Percentiles rank a stretch among this genome's conserved stretches.
These are phyloP conservation scores for Periglandula ipomoeae DNA, from an alignment of 2,329 filamentous ascomycete genomes.

Conservation along the genomic window DNA sequence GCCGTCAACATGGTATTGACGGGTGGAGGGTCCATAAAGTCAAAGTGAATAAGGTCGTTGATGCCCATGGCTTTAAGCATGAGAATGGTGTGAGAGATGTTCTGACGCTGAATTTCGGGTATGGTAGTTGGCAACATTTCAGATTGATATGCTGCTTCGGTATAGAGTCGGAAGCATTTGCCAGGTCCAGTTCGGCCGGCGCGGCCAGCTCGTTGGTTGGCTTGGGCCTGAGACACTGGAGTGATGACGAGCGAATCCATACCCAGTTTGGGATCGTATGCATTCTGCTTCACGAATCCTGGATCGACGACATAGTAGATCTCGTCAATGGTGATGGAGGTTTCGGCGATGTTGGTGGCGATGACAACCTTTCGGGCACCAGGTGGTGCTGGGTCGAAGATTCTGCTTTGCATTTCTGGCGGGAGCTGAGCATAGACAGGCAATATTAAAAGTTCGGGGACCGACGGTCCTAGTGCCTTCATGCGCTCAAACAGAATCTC, in stretches of 20 bases:
- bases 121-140: constrained; percentile 97
- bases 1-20: constrained; percentile 97
- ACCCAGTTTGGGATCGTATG: constrained; percentile 91
- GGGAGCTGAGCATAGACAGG: constrained; percentile 95
- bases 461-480: constrained; percentile 84
- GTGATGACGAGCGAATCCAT: constrained; percentile 97
- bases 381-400: constrained; percentile 86
- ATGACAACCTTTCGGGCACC: constrained; percentile 91
- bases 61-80: constrained; percentile 99
- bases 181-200: constrained; percentile 91
- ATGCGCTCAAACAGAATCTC: constrained; percentile 91
- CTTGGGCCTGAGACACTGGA: constrained; percentile 93
- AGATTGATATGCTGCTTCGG: constrained; percentile 87
- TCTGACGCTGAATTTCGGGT: constrained; percentile 93
- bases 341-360: constrained; percentile 97
- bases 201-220: constrained; percentile 85
- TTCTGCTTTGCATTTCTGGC: constrained; percentile 84
- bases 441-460: constrained; percentile 85
- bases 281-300: constrained; percentile 96
- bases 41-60: constrained; percentile 92
- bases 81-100: constrained; percentile 83
- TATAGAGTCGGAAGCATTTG: constrained; percentile 93
- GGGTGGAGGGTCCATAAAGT: constrained; percentile 97
- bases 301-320: constrained; percentile 97
- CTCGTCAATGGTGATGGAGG: constrained; percentile 93